Conservation (phyloP, 2,329 filamentous ascomycete species). For the Penicillium sclerotiorum region DNA sequence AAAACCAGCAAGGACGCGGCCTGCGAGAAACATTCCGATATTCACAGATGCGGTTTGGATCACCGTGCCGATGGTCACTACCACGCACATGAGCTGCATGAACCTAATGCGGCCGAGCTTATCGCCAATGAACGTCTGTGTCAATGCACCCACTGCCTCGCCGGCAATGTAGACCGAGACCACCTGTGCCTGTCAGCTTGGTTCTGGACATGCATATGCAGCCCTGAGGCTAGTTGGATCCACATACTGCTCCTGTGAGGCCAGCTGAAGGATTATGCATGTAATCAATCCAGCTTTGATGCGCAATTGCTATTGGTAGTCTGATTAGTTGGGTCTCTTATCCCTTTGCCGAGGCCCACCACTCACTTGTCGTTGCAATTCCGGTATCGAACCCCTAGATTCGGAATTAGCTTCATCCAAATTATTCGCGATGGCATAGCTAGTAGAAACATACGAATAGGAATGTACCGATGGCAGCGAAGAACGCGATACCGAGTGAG, state of each 20-base stretch:
- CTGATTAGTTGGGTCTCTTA: neutral
- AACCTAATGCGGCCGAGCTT: slow-evolving; percentile 57
- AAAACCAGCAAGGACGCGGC: slow-evolving; percentile 51
- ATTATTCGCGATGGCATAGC: neutral
- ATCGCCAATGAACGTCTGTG: slow-evolving; percentile 58
- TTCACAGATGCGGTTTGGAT: slow-evolving; percentile 60
- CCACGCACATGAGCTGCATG: slow-evolving; percentile 56
- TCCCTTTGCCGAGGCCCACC: neutral
- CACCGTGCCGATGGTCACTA: slow-evolving; percentile 58
- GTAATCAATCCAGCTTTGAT: slow-evolving; percentile 62
- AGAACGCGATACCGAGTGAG: slow-evolving; percentile 56
- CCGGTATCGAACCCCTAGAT: slow-evolving; percentile 61
- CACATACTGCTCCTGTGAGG: slow-evolving; percentile 55
- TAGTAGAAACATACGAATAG: slow-evolving; percentile 52
- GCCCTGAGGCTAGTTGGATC: neutral
- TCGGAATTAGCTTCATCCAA: neutral
- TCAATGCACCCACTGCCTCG: slow-evolving; percentile 58
- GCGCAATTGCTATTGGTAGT: slow-evolving; percentile 54
- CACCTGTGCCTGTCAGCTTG: slow-evolving; percentile 42
- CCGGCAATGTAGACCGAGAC: slow-evolving; percentile 63
- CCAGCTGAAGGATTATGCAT: slow-evolving; percentile 59
- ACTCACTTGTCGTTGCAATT: slow-evolving; percentile 61
- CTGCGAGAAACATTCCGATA: slow-evolving; percentile 58
- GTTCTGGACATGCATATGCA: no score
- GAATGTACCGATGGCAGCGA: slow-evolving; percentile 62